Evolutionary conservation across 768 basidiomycete genomes (phyloP).

Genomic region (Lentinula lateritia): DNA sequence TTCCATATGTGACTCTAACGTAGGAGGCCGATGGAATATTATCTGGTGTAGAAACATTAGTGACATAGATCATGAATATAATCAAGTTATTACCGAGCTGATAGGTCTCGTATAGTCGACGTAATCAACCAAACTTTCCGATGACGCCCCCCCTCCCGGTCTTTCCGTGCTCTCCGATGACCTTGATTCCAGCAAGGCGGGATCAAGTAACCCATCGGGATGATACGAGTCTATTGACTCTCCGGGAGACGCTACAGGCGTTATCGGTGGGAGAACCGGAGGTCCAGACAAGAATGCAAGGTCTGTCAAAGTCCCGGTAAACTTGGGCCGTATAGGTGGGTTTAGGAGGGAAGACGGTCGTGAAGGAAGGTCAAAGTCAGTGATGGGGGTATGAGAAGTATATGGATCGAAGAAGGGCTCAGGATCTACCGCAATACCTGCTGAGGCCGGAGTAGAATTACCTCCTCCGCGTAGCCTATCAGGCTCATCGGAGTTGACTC

Average conservation of each 20-base stretch:
- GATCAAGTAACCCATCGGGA: not conserved
- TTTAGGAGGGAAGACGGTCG: constrained; percentile 2
- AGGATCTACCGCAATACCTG: not conserved
- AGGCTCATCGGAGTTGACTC: not conserved
- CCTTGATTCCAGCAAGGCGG: not conserved
- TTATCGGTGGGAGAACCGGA: not conserved
- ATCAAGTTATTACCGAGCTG: not conserved
- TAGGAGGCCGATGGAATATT: not conserved
- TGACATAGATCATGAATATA: not conserved
- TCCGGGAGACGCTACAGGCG: not conserved
- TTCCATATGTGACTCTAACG: not conserved
- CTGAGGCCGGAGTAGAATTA: not conserved
- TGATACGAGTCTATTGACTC: constrained; percentile 4
- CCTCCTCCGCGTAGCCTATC: not conserved
- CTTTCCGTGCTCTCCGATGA: not conserved
- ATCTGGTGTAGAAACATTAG: not conserved
- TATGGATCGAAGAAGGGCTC: not conserved
- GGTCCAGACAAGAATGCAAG: not conserved
- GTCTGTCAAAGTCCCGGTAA: constrained; percentile 1
- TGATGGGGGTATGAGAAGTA: not conserved
- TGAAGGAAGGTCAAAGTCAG: not conserved
- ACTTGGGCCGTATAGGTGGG: constrained; percentile 2
- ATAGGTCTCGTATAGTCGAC: constrained; percentile 6
- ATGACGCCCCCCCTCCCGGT: not conserved
- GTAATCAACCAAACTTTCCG: not conserved